A percentile compares a stretch with the other conserved stretches of the same genome.
Evolutionary conservation across 176 grass and related monocot species (phyloP).

Genomic region (Eleusine coracana): DNA sequence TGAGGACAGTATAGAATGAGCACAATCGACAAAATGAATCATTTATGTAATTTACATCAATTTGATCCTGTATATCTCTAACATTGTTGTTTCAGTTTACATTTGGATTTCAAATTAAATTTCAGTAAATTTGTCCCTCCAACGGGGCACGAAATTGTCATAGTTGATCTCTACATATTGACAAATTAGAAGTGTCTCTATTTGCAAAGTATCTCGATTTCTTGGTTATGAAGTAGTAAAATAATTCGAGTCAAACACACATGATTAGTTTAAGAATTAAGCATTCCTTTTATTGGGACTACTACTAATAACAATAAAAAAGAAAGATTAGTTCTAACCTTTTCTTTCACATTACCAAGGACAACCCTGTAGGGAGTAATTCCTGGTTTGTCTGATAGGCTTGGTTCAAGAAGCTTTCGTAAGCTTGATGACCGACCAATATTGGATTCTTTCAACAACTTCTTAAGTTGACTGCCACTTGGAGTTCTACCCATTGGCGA

Average conservation of each 20-base stretch:
- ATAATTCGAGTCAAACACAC: neutral
- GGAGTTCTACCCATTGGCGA: constrained; percentile 50
- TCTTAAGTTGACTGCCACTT: constrained; percentile 62
- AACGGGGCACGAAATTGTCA: neutral
- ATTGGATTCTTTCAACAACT: constrained; percentile 78
- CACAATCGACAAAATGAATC: neutral
- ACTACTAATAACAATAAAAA: neutral
- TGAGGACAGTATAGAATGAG: constrained; percentile 37
- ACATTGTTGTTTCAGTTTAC: neutral
- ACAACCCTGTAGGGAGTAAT: constrained; percentile 92
- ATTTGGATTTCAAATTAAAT: neutral
- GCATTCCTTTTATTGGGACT: neutral
- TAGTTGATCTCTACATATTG: neutral
- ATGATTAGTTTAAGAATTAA: neutral
- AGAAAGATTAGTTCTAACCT: constrained; percentile 49
- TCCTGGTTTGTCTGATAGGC: constrained; percentile 64
- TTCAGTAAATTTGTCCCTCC: neutral
- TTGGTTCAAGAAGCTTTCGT: constrained; percentile 86
- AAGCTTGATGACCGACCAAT: constrained; percentile 77
- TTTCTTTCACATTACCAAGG: constrained; percentile 88
- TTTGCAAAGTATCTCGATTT: constrained; percentile 1
- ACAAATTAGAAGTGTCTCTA: neutral
- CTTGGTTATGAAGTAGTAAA: neutral
- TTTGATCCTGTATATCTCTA: constrained; percentile 17
- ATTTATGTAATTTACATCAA: constrained; percentile 26